These are phyloP conservation scores for Nigrograna mackinnonii DNA, from an alignment of 2,329 filamentous ascomycete species.

Conservation along the genomic window DNA sequence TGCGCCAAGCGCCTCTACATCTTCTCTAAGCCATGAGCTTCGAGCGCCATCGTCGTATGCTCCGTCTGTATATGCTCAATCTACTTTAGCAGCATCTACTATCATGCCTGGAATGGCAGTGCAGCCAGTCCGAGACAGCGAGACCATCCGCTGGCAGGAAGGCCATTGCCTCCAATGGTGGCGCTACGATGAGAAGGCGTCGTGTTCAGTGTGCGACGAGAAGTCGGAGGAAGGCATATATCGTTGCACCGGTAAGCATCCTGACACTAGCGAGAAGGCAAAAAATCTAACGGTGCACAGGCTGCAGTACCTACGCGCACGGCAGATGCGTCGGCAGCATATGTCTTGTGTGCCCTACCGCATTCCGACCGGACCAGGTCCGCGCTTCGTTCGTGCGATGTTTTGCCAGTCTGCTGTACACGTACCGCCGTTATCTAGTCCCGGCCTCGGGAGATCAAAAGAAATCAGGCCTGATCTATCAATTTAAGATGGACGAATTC, in stretches of 20 bases:
- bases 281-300: slow-evolving; percentile 35
- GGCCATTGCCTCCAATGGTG: slow-evolving; percentile 78
- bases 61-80: slow-evolving; percentile 82
- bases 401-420: slow-evolving; percentile 71
- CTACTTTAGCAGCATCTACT: slow-evolving; percentile 82
- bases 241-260: slow-evolving; percentile 62
- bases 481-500: slow-evolving; percentile 70
- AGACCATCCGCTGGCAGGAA: slow-evolving; percentile 81
- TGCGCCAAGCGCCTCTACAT: slow-evolving; percentile 67
- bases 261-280: slow-evolving; percentile 3
- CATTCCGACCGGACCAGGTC: slow-evolving; percentile 68
- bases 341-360: slow-evolving; percentile 67
- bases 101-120: slow-evolving; percentile 85
- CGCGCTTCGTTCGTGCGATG: slow-evolving; percentile 70
- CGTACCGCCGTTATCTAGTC: slow-evolving; percentile 66
- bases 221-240: slow-evolving; percentile 75
- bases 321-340: slow-evolving; percentile 63
- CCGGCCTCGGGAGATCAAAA: slow-evolving; percentile 64
- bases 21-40: slow-evolving; percentile 57
- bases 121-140: slow-evolving; percentile 77
- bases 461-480: slow-evolving; percentile 64
- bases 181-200: slow-evolving; percentile 60
- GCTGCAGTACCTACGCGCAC: slow-evolving; percentile 62
- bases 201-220: slow-evolving; percentile 77
- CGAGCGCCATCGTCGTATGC: slow-evolving; percentile 65